Evolutionary conservation across 2,329 filamentous ascomycete genomes (phyloP).

Genomic region (Aspergillus fumigatus): DNA sequence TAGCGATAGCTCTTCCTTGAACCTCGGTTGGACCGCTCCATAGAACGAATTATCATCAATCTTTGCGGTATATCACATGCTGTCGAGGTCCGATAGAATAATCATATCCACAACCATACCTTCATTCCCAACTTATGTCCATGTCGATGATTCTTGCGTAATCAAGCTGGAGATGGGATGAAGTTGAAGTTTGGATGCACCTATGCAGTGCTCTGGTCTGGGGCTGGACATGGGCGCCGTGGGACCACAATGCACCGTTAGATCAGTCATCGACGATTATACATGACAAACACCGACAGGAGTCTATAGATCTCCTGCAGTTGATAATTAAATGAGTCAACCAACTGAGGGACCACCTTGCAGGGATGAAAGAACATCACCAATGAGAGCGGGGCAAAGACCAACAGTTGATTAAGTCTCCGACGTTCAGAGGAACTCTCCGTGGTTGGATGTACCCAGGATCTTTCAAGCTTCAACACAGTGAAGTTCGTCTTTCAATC

Average conservation of each 20-base stretch:
- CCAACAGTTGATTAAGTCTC: neutral
- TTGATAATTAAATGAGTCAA: neutral
- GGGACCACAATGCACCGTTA: neutral
- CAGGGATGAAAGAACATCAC: neutral
- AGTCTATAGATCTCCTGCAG: neutral
- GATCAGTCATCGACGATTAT: neutral
- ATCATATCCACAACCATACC: neutral
- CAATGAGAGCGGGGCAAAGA: neutral
- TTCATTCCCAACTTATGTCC: neutral
- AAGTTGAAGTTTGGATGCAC: neutral
- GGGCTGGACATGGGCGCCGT: neutral
- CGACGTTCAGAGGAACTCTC: neutral
- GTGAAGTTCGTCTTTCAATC: neutral
- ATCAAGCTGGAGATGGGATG: neutral
- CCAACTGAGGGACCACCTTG: neutral
- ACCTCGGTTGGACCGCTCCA: neutral
- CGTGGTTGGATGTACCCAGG: neutral
- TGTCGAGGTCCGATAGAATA: neutral
- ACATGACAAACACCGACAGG: neutral
- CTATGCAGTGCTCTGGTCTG: neutral
- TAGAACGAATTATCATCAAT: neutral
- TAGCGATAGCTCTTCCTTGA: neutral
- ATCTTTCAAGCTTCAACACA: neutral
- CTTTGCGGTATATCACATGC: neutral
- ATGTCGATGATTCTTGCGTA: neutral